phyloP scores from a whole-genome alignment of 805 yeast species.

The Sugiyamaella marilandica region DNA sequence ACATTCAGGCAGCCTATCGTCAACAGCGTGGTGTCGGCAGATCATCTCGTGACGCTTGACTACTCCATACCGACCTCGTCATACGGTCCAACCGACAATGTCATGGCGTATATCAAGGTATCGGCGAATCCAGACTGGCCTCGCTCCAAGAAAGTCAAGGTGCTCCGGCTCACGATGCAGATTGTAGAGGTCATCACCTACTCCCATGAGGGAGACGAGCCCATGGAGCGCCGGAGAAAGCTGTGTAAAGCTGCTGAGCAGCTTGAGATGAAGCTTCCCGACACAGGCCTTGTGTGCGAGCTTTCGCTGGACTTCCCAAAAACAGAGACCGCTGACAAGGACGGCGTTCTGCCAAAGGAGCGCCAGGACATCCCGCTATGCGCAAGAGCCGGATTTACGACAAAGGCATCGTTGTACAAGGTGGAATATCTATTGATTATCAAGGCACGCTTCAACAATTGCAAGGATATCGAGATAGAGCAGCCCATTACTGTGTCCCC shows the following conservation, averaged over 20 bases:
- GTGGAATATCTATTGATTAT: conserved; percentile 32
- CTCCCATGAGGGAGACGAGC: conserved; percentile 30
- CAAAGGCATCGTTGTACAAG: conserved; percentile 32
- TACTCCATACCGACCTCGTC: conserved; percentile 33
- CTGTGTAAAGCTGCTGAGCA: conserved; percentile 28
- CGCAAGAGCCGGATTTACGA: conserved; percentile 34
- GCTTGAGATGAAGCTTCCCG: conserved; percentile 27
- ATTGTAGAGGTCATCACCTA: conserved; percentile 34
- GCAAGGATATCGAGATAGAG: conserved; percentile 35
- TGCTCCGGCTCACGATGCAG: conserved; percentile 33
- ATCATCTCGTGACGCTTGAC: conserved; percentile 34
- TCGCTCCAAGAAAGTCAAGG: conserved; percentile 33
- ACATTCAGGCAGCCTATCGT: conserved; percentile 30
- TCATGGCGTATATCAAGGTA: conserved; percentile 29
- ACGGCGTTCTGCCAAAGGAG: conserved; percentile 29
- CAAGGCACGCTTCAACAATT: conserved; percentile 34
- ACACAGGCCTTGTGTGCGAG: conserved; percentile 22
- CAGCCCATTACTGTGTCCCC: conserved; percentile 34
- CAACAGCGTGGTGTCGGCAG: conserved; percentile 26
- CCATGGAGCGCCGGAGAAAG: conserved; percentile 28
- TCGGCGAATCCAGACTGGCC: conserved; percentile 36
- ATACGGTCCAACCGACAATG: conserved; percentile 37
- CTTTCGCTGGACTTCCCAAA: conserved; percentile 30
- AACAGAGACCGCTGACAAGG: conserved; percentile 21
- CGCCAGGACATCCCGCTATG: conserved; percentile 33